phyloP scores from a whole-genome alignment of 768 basidiomycete species.

The Stropharia rugosoannulata region DNA sequence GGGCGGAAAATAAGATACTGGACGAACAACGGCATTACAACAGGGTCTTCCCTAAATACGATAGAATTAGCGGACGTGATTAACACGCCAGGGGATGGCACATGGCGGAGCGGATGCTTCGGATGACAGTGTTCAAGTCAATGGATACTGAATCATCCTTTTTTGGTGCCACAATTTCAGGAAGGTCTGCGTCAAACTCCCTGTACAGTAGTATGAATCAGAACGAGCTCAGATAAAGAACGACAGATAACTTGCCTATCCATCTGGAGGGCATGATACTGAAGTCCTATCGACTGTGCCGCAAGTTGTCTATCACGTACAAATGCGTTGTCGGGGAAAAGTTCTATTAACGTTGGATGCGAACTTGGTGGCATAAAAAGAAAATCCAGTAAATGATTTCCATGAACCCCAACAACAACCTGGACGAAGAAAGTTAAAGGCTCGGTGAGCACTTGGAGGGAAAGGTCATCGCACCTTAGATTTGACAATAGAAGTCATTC shows the following conservation, averaged over 20 bases:
- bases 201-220: slow-evolving; percentile 19
- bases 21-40: too few species aligned
- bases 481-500: slow-evolving; percentile 62
- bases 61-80: background rate
- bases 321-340: slow-evolving; percentile 71
- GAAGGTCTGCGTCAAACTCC: slow-evolving; percentile 22
- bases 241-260: slow-evolving; percentile 26
- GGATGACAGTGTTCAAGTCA: slow-evolving; percentile 40
- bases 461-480: slow-evolving; percentile 54
- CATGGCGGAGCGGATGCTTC: slow-evolving; percentile 29
- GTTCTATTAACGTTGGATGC: slow-evolving; percentile 69
- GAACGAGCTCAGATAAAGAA: background rate
- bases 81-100: slow-evolving; percentile 4
- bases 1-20: too few species aligned
- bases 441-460: background rate
- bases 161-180: slow-evolving; percentile 25
- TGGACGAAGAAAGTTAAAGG: slow-evolving; percentile 23
- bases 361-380: slow-evolving; percentile 66
- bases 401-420: slow-evolving; percentile 63
- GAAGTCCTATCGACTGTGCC: slow-evolving; percentile 48
- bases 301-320: slow-evolving; percentile 61
- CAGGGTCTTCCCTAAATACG: too few species aligned
- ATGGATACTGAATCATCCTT: slow-evolving; percentile 30
- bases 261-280: slow-evolving; percentile 61
- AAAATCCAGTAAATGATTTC: slow-evolving; percentile 62